phyloP scores from a whole-genome alignment of 768 basidiomycete species.

The Lepiota brunneoincarnata region DNA sequence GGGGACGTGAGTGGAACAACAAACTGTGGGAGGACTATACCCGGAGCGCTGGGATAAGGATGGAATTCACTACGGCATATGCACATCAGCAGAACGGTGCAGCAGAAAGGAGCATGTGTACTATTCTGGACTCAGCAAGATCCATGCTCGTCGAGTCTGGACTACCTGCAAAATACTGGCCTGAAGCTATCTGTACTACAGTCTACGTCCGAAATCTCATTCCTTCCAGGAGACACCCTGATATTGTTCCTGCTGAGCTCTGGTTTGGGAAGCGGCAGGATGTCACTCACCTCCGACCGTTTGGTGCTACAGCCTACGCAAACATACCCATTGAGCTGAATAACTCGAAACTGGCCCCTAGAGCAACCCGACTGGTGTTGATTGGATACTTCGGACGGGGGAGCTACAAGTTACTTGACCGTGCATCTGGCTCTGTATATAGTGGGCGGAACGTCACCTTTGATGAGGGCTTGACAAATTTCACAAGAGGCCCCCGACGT shows the following conservation, averaged over 20 bases:
- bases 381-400: constrained; percentile 17
- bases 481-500: constrained; percentile 19
- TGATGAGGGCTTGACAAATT: constrained; percentile 19
- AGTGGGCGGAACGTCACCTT: constrained; percentile 20
- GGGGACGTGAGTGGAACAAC: no score
- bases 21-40: no score
- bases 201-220: constrained; percentile 23
- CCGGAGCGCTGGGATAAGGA: no score
- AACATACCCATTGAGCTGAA: constrained; percentile 21
- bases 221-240: constrained; percentile 18
- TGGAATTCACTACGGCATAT: no score
- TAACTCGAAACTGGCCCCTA: constrained; percentile 15
- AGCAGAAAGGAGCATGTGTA: no score
- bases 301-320: no score
- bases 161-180: no score
- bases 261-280: constrained; percentile 18
- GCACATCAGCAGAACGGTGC: constrained; percentile 12
- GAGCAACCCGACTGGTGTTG: constrained; percentile 16
- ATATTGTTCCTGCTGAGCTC: constrained; percentile 11
- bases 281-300: constrained; percentile 22
- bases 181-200: no score
- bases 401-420: constrained; percentile 16
- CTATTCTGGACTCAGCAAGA: no score
- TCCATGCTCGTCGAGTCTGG: no score
- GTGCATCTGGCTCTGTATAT: constrained; percentile 5